A percentile compares a stretch with the other conserved stretches of the same genome.
These are phyloP conservation scores for Carpinus viminea DNA, from an alignment of 306 rosid genomes.

Conservation along the genomic window DNA sequence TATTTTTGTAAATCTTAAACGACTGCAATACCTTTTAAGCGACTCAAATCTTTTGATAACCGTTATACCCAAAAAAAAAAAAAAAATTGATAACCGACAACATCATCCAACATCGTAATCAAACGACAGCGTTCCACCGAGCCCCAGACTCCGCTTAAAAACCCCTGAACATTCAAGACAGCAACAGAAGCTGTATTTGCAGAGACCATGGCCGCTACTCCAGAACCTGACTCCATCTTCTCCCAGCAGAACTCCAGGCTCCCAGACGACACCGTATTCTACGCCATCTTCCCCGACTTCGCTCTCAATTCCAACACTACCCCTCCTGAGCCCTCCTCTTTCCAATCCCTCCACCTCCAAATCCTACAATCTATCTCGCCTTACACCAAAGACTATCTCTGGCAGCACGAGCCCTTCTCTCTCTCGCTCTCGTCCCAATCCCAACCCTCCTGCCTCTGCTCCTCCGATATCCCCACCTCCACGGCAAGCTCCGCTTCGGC, in stretches of 20 bases:
- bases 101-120: too few relatives aligned
- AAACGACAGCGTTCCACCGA: neutral
- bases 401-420: constrained; percentile 88
- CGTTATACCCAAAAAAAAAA: too few relatives aligned
- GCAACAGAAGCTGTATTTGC: neutral
- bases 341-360: constrained; percentile 80
- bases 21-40: too few relatives aligned
- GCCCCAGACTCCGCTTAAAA: neutral
- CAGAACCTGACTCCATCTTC: constrained; percentile 39
- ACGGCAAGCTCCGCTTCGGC: constrained; percentile 80
- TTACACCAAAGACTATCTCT: constrained; percentile 62
- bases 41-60: neutral
- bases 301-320: constrained; percentile 22
- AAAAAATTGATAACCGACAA: too few relatives aligned
- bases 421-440: constrained; percentile 61
- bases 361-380: constrained; percentile 59
- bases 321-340: constrained; percentile 31
- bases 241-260: constrained; percentile 40
- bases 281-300: constrained; percentile 63
- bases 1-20: too few relatives aligned
- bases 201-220: constrained; percentile 15
- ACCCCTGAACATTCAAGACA: constrained; percentile 7
- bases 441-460: constrained; percentile 56
- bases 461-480: constrained; percentile 67
- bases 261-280: constrained; percentile 85